Evolutionary conservation across 352 stramenopile genomes (phyloP).

Genomic region (Pythium sp.): DNA sequence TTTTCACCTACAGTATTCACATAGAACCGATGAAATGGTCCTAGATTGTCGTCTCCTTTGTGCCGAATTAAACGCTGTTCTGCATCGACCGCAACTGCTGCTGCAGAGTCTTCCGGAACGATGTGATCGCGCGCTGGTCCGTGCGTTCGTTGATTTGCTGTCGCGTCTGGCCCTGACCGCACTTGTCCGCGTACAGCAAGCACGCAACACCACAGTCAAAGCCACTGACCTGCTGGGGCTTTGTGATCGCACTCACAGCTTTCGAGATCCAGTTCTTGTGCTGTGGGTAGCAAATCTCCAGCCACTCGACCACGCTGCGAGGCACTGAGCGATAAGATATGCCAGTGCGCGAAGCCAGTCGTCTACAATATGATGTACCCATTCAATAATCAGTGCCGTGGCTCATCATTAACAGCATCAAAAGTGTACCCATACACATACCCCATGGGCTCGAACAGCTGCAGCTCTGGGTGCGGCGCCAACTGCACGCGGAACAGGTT

Average conservation of each 20-base stretch:
- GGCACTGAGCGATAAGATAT: slow-evolving; percentile 79
- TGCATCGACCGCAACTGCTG: slow-evolving; percentile 25
- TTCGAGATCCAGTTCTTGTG: slow-evolving; percentile 49
- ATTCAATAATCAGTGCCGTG: background rate
- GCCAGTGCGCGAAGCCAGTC: slow-evolving; percentile 48
- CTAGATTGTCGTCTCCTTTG: background rate
- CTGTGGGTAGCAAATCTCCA: slow-evolving; percentile 75
- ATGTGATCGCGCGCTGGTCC: slow-evolving; percentile 71
- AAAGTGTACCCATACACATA: slow-evolving; percentile 14
- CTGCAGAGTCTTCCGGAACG: slow-evolving; percentile 56
- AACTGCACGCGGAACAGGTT: slow-evolving; percentile 85
- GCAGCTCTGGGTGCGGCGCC: slow-evolving; percentile 54
- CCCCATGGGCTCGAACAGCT: slow-evolving; percentile 90
- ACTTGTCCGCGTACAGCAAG: slow-evolving; percentile 87
- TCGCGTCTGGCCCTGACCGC: slow-evolving; percentile 47
- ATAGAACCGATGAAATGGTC: background rate
- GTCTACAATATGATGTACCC: slow-evolving; percentile 17
- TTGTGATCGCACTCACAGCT: slow-evolving; percentile 73
- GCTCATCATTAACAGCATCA: background rate
- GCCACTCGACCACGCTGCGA: slow-evolving; percentile 77
- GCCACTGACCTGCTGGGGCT: slow-evolving; percentile 85
- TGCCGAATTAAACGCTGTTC: slow-evolving; percentile 4
- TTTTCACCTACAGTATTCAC: slow-evolving; percentile 4
- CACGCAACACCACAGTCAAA: slow-evolving; percentile 89
- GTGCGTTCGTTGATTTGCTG: slow-evolving; percentile 64